Evolutionary conservation across 768 basidiomycete genomes (phyloP), one percentile per base, ranked within the genome.

Genomic region (Leccinum barrowsii): DNA sequence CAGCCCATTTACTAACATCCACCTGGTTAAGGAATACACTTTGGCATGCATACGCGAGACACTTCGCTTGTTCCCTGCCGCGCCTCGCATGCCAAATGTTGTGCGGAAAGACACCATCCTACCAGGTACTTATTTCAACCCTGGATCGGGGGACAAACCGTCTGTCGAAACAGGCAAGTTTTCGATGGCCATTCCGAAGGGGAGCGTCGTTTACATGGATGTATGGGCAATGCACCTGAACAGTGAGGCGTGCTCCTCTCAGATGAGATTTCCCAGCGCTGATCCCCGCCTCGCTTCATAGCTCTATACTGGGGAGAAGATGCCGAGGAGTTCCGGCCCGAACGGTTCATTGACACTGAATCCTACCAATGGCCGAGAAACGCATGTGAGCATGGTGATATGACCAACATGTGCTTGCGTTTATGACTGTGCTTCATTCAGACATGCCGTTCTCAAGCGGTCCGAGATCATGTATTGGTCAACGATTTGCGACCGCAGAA

Each of bases 221-320:
- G 63, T 78, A 11, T 65, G 73, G 57, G 82, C 59, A 1, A 56
- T 80, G 5, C 80, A 83, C 59, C 67, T 70, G 68, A 83, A 79
- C 61, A 73, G 81, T 82, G 57, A 55, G 78, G 60, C 19, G 2
- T 61, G n/a, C 32, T 42, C 19, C 7, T 28, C 40, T 40, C 40
- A 28, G 3, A n/a, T 13, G 13, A 44, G 44, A 28, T 8, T 40
- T 5, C 5, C 28, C 30, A 30, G 3, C 4, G 32, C 19, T 56
- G 1, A 53, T 15, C 51, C 50, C 21, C 0, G 11, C 42, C 55
- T 10, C 7, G 4, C 4, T 1, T 15, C 15, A 5, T 35, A 83
- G 82, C 78, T 4, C 67, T 80, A 11, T 73, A 80, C 48, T 83
- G 82, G 82, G 82, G 82, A 6, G 65, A 73, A 15, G 80, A 83